Base-by-base conservation (phyloP, 257 asterid genomes). In the Avicennia marina region DNA sequence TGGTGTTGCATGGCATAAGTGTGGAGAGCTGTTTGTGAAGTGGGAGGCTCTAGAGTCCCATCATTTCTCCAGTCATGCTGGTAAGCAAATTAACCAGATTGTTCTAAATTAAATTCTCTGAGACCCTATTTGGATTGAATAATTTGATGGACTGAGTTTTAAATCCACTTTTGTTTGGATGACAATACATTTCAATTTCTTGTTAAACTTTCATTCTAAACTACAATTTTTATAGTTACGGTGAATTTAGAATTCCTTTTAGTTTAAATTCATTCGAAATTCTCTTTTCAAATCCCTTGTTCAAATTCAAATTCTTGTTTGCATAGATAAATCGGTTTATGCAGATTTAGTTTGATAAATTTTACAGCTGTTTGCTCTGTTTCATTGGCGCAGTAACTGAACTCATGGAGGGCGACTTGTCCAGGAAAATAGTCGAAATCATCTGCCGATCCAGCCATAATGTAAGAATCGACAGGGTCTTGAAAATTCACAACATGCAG, bases 1-100 rank as follows among this genome's bases (percentile, higher is more conserved):
- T 63, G 84, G 78, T 11, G 71, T 66, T 5, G 33, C 74, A 2
- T 88, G 97, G 60, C 94, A 79, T 39, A 87, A 81, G 77, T 87
- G 98, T 72, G 95, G 96, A 21, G 95, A 87, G 61, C 90, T 80
- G 44, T 87, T 90, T 68, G 89, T 71, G 22, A 79, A 81, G 62
- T 79, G 90, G 95, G 96, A 87, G 57, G 79, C 82, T 54, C 89
- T 87, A 56, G 96, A 90, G 72, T 69, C 81, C 5, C 98, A 90
- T 63, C 96, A 90, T 62, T 87, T 87, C 38, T 87, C 94, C 53
- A 81, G 81, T 40, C 98, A 90, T 68, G 98, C 95, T 62, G 95
- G 96, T 84, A 67, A 63, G 65, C 21, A 29, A 25, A 16, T 26
- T 18, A 34, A 31, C 15, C 31, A 18, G 15, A 2, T 47, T 21